These are phyloP conservation scores for Saturnispora diversa DNA, from an alignment of 805 yeast species.

Conservation along the genomic window DNA sequence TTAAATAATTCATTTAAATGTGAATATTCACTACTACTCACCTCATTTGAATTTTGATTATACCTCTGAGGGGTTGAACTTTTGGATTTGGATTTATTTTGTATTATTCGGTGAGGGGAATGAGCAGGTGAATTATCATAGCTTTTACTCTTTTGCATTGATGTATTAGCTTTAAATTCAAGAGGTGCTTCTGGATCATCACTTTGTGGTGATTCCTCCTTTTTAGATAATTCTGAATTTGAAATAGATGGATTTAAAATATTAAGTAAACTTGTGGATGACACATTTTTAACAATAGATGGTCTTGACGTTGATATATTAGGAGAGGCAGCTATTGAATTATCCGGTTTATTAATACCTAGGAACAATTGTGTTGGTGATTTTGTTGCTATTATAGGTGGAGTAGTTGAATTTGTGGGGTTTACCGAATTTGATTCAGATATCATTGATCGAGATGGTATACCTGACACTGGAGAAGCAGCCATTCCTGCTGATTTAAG, in stretches of 20 bases:
- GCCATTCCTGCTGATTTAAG: slow-evolving; percentile 1
- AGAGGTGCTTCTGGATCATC: slow-evolving; percentile 10
- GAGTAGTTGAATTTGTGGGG: too few species aligned
- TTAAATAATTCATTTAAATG: slow-evolving; percentile 1
- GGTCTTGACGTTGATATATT: not conserved
- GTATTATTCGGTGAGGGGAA: too few species aligned
- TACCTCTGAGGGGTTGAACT: slow-evolving; percentile 5
- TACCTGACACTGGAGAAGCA: too few species aligned
- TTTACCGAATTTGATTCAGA: too few species aligned
- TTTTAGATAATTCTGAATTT: not conserved
- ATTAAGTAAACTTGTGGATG: slow-evolving; percentile 8
- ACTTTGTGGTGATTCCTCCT: not conserved
- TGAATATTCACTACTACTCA: slow-evolving; percentile 26
- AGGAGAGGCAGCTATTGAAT: not conserved
- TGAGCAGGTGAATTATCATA: slow-evolving; percentile 1
- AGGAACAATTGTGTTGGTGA: not conserved
- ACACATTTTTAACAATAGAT: not conserved
- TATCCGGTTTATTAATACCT: too few species aligned
- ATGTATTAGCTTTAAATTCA: slow-evolving; percentile 13
- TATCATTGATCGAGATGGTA: too few species aligned
- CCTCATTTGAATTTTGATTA: not conserved
- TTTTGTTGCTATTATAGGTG: too few species aligned
- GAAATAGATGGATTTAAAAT: slow-evolving; percentile 4
- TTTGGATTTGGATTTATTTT: slow-evolving; percentile 1
- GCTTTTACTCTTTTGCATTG: slow-evolving; percentile 8